Conservation (phyloP, 1,284 basidiomycete species). For the Mycosarcoma maydis region DNA sequence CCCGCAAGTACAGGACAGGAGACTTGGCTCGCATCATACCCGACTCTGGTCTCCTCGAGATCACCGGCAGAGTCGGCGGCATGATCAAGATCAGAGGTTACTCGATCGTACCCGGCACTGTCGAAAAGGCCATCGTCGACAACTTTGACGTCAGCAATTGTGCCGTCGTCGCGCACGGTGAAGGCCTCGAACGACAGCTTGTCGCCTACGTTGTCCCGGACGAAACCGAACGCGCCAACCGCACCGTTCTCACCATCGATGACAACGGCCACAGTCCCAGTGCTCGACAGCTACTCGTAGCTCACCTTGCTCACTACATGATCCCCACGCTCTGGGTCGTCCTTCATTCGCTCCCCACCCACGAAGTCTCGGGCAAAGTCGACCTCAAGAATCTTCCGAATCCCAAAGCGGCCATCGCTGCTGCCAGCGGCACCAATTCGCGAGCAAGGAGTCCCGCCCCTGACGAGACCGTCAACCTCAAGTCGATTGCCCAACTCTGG, state of each 20-base stretch:
- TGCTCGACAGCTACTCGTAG: constrained; percentile 50
- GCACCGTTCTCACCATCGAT: constrained; percentile 49
- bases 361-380: constrained; percentile 65
- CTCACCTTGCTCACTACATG: constrained; percentile 64
- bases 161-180: constrained; percentile 61
- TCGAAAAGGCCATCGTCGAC: constrained; percentile 63
- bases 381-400: constrained; percentile 61
- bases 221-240: constrained; percentile 29
- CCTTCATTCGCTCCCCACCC: constrained; percentile 60
- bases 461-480: constrained; percentile 52
- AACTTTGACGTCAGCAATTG: constrained; percentile 60
- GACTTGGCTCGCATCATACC: constrained; percentile 60
- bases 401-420: constrained; percentile 48
- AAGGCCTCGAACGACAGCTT: constrained; percentile 63
- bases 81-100: constrained; percentile 67
- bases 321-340: constrained; percentile 64
- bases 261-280: constrained; percentile 60
- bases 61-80: constrained; percentile 64
- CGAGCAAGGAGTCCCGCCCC: constrained; percentile 36
- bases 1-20: constrained; percentile 63
- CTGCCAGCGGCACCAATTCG: constrained; percentile 44
- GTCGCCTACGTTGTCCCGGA: constrained; percentile 64
- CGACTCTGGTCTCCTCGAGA: constrained; percentile 57
- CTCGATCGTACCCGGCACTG: constrained; percentile 59
- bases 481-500: constrained; percentile 60